Percentiles rank a stretch among this genome's conserved stretches.
These are phyloP conservation scores for Aspergillus glaucus DNA, from an alignment of 2,329 filamentous ascomycete species.

Conservation along the genomic window DNA sequence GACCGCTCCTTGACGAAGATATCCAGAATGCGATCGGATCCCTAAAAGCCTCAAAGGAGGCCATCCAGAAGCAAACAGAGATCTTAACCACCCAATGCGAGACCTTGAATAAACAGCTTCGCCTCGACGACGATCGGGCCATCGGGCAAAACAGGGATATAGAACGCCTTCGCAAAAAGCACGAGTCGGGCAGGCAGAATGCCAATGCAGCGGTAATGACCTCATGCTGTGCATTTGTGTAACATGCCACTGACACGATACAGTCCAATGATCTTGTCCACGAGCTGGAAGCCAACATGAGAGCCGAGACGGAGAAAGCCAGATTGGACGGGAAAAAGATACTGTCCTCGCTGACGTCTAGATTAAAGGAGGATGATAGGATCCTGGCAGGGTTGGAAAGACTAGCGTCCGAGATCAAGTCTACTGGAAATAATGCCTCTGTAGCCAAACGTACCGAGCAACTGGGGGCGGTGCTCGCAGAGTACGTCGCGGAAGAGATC, in stretches of 20 bases:
- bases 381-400: constrained; percentile 25
- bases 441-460: constrained; percentile 21
- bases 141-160: constrained; percentile 20
- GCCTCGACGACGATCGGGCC: constrained; percentile 15
- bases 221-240: background rate
- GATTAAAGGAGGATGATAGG: constrained; percentile 34
- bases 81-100: constrained; percentile 28
- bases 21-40: constrained; percentile 30
- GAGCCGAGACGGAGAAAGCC: constrained; percentile 24
- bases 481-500: constrained; percentile 31
- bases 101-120: constrained; percentile 20
- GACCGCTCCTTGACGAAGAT: constrained; percentile 36
- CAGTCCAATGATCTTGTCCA: constrained; percentile 31
- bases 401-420: constrained; percentile 21
- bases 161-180: constrained; percentile 27
- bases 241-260: constrained; percentile 9
- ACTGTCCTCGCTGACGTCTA: constrained; percentile 25
- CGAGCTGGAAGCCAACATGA: constrained; percentile 27
- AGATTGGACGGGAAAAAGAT: constrained; percentile 27
- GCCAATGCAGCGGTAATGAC: constrained; percentile 25
- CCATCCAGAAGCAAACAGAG: constrained; percentile 28
- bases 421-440: constrained; percentile 22
- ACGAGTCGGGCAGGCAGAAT: constrained; percentile 30
- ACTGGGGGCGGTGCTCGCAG: constrained; percentile 25
- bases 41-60: constrained; percentile 31